Conservation (phyloP, 2,329 filamentous ascomycete genomes). For the Bipolaris sorokiniana region DNA sequence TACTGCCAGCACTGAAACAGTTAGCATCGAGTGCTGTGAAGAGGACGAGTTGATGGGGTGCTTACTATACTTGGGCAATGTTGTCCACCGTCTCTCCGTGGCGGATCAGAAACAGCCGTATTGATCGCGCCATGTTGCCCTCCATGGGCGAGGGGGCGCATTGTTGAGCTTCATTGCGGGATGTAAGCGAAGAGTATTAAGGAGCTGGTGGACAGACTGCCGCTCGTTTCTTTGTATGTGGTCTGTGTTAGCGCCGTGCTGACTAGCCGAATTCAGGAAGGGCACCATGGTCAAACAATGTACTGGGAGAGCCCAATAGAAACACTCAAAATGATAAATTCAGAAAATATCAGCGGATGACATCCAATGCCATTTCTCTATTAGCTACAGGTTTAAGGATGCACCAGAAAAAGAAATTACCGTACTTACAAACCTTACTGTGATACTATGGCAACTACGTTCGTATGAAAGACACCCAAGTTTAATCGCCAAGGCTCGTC, state of each 20-base stretch:
- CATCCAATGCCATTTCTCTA: too few species aligned
- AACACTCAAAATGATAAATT: too few species aligned
- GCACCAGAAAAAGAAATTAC: too few species aligned
- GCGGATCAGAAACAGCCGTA: constrained; percentile 77
- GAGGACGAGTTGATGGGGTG: constrained; percentile 14
- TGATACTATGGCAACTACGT: too few species aligned
- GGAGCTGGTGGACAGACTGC: constrained; percentile 3
- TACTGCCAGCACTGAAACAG: constrained; percentile 71
- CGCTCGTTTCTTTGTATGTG: constrained; percentile 10
- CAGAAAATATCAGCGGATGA: neutral
- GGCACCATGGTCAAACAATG: neutral
- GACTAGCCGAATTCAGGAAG: constrained; percentile 11
- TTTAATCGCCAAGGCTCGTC: too few species aligned
- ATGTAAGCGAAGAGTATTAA: neutral
- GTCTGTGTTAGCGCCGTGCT: constrained; percentile 21
- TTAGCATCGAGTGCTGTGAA: constrained; percentile 27
- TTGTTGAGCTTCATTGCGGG: constrained; percentile 25
- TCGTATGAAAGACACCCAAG: too few species aligned
- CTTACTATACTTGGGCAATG: constrained; percentile 75
- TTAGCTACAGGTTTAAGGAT: too few species aligned
- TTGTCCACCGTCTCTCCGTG: constrained; percentile 94
- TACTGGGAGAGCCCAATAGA: neutral
- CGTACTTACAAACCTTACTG: too few species aligned
- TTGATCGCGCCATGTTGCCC: constrained; percentile 44
- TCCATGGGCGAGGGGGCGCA: constrained; percentile 18